Base-by-base conservation (phyloP, 805 yeast genomes). In the Lipomyces yamadae region DNA sequence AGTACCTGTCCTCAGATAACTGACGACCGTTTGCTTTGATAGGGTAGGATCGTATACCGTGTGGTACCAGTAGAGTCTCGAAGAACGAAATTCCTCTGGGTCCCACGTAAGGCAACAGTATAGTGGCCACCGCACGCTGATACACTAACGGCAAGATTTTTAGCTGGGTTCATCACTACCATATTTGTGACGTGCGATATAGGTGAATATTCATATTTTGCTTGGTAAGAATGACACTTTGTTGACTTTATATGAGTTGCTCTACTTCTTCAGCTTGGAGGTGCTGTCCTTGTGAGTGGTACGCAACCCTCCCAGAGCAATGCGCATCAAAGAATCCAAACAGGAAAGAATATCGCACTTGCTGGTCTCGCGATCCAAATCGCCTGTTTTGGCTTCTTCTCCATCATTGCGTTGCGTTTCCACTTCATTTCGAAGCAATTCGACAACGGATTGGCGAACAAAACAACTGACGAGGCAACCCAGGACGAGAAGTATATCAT, bases 81-180 rank as follows among this genome's bases (percentile, higher is more conserved):
- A 15, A 39, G 32, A 6, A 50, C 33, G 33, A 50, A 50, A 50
- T n/a, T n/a, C 30, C 55, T 50, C 24, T 50, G 55, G 55, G 55
- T 50, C 24, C 55, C 55, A 18, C 30, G 55, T 50, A 50, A 50
- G 55, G 11, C 13, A 50, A 2, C 13, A 4, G 15, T 50, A 11
- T 5, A 15, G 11, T 18, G 4, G 7, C 5, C 24, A 24, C 1
- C 24, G 24, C 24, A 24, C 24, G 1, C 24, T 24, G 24, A 24
- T 24, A 24, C 24, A 24, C 24, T 24, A 24, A 24, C 24, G 1
- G 24, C 24, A 5, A 18, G 6, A 8, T 2, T 50, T 18, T 13
- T 32, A 50, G 55, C 55, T 4, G 7, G 55, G 11, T 50, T 50
- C 4, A 50, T 50, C 55, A 50, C 55, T 18, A 8, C 33, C 3